Evolutionary conservation across 805 yeast species (phyloP), one percentile per base, ranked within the genome.

Genomic region (Schwanniomyces vanrijiae): DNA sequence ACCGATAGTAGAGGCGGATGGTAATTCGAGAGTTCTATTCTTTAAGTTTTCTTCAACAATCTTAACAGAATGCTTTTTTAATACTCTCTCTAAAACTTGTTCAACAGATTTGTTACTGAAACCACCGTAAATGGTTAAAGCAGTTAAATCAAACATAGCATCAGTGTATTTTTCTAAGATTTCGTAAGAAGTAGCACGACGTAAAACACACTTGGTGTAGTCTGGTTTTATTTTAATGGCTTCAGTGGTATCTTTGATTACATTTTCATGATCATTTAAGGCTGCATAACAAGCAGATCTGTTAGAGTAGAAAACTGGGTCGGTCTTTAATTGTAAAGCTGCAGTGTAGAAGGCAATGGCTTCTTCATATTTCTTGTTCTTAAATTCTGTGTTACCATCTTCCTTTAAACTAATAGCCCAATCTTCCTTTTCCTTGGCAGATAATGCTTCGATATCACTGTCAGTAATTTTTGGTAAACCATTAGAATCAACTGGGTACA

Each of bases 271-370:
- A 52, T 90, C 81, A 53, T 83, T 81, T 55, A 88, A 74, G 7
- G 95, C 89, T 43, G 91, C 87, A 71, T 88, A 88, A 70, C 97
- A 92, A 14, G 99, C 99, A 24, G 98, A 90, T 70, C 97, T 84
- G 76, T 94, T 94, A 51, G 97, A 90, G 73, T 85, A 92, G 72
- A 80, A 94, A 29, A 91, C 87, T 4, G 97, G 90, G 68, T 94
- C 97, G 55, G 77, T 69, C 63, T 86, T 85, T 61, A 89, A 76
- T 45, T 75, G 64, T 55, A 94, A 75, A 9, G 99, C 98, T 47
- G 80, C 81, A 37, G 88, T 66, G 74, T 94, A 94, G 66, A 77
- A 85, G 39, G 79, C 81, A 59, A 90, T 81, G 38, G 98, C 98
- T n/a, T 77, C 76, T 45, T 81, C 77, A 61, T 77, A 88, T 44